Conservation (phyloP, 108 stramenopile genomes). For the Cyclostephanos tholiformis region DNA sequence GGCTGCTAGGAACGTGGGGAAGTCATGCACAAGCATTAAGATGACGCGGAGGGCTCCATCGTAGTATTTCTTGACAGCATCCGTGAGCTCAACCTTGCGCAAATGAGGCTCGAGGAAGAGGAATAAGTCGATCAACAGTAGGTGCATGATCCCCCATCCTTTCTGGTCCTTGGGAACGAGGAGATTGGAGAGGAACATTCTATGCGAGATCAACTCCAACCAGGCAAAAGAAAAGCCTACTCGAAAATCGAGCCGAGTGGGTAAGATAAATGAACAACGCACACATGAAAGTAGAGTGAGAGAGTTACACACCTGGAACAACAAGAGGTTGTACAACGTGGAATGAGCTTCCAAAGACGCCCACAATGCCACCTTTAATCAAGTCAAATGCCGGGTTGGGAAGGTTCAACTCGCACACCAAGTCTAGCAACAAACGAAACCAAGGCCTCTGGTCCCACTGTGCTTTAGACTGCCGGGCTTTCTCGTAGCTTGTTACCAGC, state of each 20-base stretch:
- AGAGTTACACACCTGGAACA: constrained; percentile 72
- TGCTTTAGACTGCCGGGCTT: constrained; percentile 40
- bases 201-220: constrained; percentile 97
- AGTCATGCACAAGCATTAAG: constrained; percentile 97
- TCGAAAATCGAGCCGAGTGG: background rate
- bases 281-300: background rate
- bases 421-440: constrained; percentile 94
- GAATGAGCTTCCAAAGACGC: constrained; percentile 91
- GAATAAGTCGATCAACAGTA: constrained; percentile 94
- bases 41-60: constrained; percentile 96
- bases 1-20: constrained; percentile 95
- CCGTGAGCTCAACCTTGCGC: constrained; percentile 78
- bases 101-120: constrained; percentile 94
- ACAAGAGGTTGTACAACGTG: constrained; percentile 95
- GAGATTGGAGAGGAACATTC: constrained; percentile 95
- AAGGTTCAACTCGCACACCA: constrained; percentile 91
- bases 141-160: constrained; percentile 94
- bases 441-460: constrained; percentile 97
- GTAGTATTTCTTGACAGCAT: constrained; percentile 92
- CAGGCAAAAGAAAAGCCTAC: constrained; percentile 95
- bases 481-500: constrained; percentile 81
- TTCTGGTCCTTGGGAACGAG: constrained; percentile 87
- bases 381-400: constrained; percentile 81
- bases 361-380: constrained; percentile 76
- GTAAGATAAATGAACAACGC: constrained; percentile 2